These are phyloP conservation scores for Tricholoma bakamatsutake DNA, from an alignment of 768 basidiomycete species.

Conservation along the genomic window DNA sequence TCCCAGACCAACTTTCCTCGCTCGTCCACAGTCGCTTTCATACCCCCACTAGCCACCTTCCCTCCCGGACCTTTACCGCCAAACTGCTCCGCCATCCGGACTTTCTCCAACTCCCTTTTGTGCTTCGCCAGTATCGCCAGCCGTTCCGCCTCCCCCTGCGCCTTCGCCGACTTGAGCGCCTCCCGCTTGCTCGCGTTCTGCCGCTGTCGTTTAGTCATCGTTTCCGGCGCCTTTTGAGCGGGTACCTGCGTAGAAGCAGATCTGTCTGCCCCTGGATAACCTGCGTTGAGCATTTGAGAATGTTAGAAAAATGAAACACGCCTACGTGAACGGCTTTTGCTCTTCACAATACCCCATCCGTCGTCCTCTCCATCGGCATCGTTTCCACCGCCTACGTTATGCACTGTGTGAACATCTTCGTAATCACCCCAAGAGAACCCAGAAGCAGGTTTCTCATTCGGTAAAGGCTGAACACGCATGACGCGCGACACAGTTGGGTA, in stretches of 20 bases:
- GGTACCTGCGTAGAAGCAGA: conserved; percentile 2
- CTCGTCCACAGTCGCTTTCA: conserved; percentile 54
- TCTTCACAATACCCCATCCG: conserved; percentile 74
- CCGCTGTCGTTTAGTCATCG: conserved; percentile 61
- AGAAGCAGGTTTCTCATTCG: conserved; percentile 52
- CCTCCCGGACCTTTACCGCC: conserved; percentile 18
- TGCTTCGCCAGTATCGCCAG: conserved; percentile 49
- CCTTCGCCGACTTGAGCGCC: conserved; percentile 50
- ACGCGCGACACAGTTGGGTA: conserved; percentile 54
- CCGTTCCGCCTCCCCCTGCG: conserved; percentile 46
- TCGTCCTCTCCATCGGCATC: conserved; percentile 71
- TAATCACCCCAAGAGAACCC: conserved; percentile 78
- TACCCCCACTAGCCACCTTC: conserved; percentile 46
- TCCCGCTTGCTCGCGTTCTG: conserved; percentile 60
- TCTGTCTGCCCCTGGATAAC: conserved; percentile 11
- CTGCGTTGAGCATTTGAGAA: background rate
- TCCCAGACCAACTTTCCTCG: conserved; percentile 58
- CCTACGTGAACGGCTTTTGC: conserved; percentile 41
- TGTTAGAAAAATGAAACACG: conserved; percentile 1
- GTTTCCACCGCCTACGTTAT: conserved; percentile 35
- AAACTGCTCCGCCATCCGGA: conserved; percentile 41
- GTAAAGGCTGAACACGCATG: conserved; percentile 55
- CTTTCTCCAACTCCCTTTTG: conserved; percentile 52
- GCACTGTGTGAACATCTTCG: conserved; percentile 48
- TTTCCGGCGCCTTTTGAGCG: conserved; percentile 31